A percentile compares a stretch with the other conserved stretches of the same genome.
Evolutionary conservation across 179 eudicot species (phyloP).

Genomic region (Actinidia chinensis): DNA sequence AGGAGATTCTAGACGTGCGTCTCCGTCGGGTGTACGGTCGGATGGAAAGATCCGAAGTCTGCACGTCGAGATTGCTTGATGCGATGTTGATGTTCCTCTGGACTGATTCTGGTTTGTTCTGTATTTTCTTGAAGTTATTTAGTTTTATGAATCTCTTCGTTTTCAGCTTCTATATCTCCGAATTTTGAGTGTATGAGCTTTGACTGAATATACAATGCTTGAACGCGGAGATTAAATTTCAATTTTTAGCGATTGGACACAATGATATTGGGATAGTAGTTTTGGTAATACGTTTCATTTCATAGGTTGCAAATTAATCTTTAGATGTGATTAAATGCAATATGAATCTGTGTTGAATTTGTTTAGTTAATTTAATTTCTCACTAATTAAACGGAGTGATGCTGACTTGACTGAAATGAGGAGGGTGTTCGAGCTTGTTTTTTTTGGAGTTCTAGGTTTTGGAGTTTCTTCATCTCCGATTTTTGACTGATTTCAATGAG

Average conservation of each 20-base stretch:
- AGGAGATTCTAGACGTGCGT: slow-evolving; percentile 88
- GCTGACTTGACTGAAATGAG: background rate
- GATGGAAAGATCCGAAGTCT: slow-evolving; percentile 76
- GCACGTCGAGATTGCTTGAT: slow-evolving; percentile 70
- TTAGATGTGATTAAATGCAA: too few relatives aligned
- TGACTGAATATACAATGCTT: background rate
- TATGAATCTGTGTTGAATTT: background rate
- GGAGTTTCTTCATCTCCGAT: background rate
- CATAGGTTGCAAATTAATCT: background rate
- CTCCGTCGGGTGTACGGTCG: slow-evolving; percentile 80
- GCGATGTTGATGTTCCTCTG: slow-evolving; percentile 70
- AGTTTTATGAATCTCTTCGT: background rate
- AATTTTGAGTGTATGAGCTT: slow-evolving; percentile 16
- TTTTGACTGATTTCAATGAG: background rate
- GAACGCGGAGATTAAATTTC: slow-evolving; percentile 11
- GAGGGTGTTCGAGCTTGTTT: background rate
- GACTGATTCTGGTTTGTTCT: slow-evolving; percentile 27
- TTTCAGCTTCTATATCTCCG: background rate
- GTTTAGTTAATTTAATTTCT: background rate
- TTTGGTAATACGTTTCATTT: background rate
- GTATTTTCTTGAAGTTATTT: background rate
- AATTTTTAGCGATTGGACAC: slow-evolving; percentile 6
- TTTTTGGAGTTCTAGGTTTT: background rate
- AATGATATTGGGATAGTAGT: slow-evolving; percentile 9
- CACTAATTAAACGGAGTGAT: background rate